Conservation (phyloP, 2,329 filamentous ascomycete species). For the Xylaria sp. region DNA sequence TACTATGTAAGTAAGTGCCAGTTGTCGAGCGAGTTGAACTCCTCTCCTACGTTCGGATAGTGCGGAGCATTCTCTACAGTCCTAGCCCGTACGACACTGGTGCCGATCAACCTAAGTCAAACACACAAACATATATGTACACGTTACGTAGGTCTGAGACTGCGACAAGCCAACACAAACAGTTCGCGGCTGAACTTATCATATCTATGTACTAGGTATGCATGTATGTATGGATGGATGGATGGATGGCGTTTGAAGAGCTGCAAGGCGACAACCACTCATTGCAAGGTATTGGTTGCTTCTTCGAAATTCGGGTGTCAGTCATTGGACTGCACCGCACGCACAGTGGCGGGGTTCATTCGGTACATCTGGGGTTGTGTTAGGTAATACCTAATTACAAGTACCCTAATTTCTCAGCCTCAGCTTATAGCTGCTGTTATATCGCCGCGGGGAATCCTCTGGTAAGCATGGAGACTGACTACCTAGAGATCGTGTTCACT, state of each 20-base stretch:
- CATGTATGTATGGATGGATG: too few species aligned
- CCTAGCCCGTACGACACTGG: background rate
- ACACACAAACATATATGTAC: too few species aligned
- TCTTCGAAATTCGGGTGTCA: background rate
- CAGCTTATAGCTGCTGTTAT: background rate
- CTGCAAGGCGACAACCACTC: background rate
- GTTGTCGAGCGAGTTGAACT: background rate
- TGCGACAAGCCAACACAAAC: too few species aligned
- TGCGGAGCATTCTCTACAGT: background rate
- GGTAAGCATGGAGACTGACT: background rate
- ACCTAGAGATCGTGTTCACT: too few species aligned
- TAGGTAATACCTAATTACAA: background rate
- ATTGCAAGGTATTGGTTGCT: too few species aligned
- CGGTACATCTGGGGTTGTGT: background rate
- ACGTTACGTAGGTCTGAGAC: too few species aligned
- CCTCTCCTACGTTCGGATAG: background rate
- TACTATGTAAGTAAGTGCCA: background rate
- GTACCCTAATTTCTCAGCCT: conserved; percentile 6
- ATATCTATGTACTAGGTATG: too few species aligned
- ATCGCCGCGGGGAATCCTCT: background rate
- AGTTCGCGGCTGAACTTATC: too few species aligned
- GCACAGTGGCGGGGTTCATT: background rate
- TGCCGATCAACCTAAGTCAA: too few species aligned
- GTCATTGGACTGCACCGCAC: background rate
- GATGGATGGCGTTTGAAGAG: background rate